Conservation (phyloP, 2,329 filamentous ascomycete genomes). For the Diaporthe amygdali region DNA sequence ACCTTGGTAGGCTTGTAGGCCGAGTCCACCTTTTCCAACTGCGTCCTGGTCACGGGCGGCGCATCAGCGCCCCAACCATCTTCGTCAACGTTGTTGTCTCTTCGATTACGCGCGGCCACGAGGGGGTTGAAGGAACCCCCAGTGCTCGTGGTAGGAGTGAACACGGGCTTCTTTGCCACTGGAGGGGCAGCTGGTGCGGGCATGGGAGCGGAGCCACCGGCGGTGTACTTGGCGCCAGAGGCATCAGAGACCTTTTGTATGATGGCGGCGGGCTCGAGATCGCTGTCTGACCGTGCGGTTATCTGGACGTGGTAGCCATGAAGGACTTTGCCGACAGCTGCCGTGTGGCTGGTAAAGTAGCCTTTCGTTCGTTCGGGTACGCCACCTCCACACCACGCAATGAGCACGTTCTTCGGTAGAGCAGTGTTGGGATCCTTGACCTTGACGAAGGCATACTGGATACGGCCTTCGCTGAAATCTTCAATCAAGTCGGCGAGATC, state of each 20-base stretch:
- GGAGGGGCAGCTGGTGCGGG: constrained; percentile 65
- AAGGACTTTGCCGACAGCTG: constrained; percentile 87
- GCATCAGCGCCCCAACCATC: constrained; percentile 97
- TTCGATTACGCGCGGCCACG: constrained; percentile 67
- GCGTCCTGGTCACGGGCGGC: constrained; percentile 83
- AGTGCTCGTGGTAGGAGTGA: constrained; percentile 72
- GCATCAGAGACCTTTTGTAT: constrained; percentile 94
- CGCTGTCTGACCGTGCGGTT: constrained; percentile 88
- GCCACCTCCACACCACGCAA: constrained; percentile 96
- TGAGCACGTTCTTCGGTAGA: constrained; percentile 89
- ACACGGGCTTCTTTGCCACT: constrained; percentile 87
- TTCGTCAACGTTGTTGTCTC: constrained; percentile 67
- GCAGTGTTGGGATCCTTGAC: constrained; percentile 92
- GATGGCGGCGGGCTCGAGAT: constrained; percentile 86
- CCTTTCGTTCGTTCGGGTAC: constrained; percentile 98
- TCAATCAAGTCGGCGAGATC: constrained; percentile 90
- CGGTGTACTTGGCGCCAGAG: constrained; percentile 92
- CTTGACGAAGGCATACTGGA: constrained; percentile 97
- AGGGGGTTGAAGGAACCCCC: constrained; percentile 69
- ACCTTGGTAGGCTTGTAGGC: constrained; percentile 97
- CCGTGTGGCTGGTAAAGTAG: constrained; percentile 95
- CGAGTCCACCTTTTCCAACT: constrained; percentile 89
- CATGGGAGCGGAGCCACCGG: constrained; percentile 62
- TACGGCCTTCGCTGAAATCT: constrained; percentile 94
- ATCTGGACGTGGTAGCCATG: constrained; percentile 98